These are phyloP conservation scores for Chenopodium quinoa DNA, from an alignment of 148 eudicot genomes.

Conservation along the genomic window DNA sequence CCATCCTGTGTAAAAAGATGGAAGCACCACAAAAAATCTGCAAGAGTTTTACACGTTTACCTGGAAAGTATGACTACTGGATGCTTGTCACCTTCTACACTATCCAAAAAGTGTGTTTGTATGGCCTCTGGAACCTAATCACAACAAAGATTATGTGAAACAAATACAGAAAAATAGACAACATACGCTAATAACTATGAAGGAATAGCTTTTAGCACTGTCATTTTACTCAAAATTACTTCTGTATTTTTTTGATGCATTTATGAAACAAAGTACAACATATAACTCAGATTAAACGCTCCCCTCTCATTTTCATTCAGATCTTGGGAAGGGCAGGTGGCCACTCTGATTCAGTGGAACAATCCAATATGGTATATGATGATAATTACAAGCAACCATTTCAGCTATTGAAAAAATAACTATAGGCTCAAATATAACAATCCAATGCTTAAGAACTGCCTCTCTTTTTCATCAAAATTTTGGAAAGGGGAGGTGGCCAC, in stretches of 20 bases:
- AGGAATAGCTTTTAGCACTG: neutral
- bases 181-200: neutral
- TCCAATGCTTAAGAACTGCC: neutral
- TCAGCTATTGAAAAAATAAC: neutral
- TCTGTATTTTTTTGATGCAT: neutral
- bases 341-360: neutral
- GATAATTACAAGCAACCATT: neutral
- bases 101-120: slow-evolving; percentile 53
- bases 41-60: slow-evolving; percentile 57
- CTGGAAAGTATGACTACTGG: slow-evolving; percentile 77
- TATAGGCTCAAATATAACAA: too few relatives aligned
- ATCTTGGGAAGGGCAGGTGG: neutral
- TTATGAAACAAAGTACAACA: neutral
- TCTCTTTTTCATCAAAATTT: neutral
- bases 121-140: slow-evolving; percentile 80
- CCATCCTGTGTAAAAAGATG: neutral
- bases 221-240: neutral
- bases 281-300: neutral
- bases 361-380: too few relatives aligned
- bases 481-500: neutral
- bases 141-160: slow-evolving; percentile 2
- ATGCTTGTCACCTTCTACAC: slow-evolving; percentile 68
- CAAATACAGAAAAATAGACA: neutral
- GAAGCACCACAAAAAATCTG: neutral
- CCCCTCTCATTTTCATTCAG: neutral